A percentile compares a stretch with the other conserved stretches of the same genome.
Evolutionary conservation across 805 yeast genomes (phyloP).

Genomic region (Candida dajiaensis): DNA sequence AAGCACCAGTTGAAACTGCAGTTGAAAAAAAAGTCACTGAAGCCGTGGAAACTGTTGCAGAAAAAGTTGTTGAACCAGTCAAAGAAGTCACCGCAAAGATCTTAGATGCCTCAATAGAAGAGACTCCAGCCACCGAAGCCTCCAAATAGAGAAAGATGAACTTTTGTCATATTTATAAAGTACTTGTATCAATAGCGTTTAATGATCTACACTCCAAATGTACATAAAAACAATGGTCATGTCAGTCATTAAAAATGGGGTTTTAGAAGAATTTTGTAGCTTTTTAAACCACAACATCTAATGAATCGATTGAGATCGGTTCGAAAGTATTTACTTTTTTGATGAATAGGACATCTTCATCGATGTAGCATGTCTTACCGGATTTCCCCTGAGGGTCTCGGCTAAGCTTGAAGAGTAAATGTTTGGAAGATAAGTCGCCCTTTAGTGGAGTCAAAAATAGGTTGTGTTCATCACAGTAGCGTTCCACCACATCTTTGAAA

Average conservation of each 20-base stretch:
- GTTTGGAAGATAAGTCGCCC: constrained; percentile 30
- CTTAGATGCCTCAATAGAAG: background rate
- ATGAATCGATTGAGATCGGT: background rate
- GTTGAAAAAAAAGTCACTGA: constrained; percentile 1
- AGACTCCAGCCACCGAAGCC: background rate
- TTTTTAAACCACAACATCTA: background rate
- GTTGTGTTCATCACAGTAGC: constrained; percentile 47
- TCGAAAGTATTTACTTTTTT: constrained; percentile 12
- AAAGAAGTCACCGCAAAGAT: background rate
- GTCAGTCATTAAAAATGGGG: background rate
- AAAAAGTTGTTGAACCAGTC: background rate
- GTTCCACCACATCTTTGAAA: constrained; percentile 61
- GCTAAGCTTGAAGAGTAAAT: constrained; percentile 38
- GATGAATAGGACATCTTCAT: constrained; percentile 62
- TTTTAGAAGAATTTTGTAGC: background rate
- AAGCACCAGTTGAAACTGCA: constrained; percentile 11
- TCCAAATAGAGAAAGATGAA: background rate
- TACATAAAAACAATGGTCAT: background rate
- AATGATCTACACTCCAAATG: background rate
- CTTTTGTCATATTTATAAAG: background rate
- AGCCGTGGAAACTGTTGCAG: constrained; percentile 1
- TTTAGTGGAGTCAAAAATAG: constrained; percentile 24
- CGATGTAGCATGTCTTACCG: constrained; percentile 41
- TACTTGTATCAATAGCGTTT: background rate
- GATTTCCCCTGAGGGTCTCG: constrained; percentile 29